phyloP scores from a whole-genome alignment of 169 alveolate genomes.

The Plasmodium yoelii region DNA sequence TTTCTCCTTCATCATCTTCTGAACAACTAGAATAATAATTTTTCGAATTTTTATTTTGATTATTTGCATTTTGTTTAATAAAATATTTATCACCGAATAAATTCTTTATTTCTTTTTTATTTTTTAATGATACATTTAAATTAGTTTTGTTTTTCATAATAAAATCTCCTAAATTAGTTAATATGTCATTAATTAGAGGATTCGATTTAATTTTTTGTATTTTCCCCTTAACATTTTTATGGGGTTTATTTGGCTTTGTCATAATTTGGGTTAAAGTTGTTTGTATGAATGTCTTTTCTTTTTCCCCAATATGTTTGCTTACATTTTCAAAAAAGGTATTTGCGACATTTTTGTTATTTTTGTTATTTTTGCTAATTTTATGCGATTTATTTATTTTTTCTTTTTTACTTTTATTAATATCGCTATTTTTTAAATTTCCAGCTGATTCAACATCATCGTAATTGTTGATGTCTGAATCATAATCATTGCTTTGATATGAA shows the following conservation, averaged over 20 bases:
- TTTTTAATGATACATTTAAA: conserved; percentile 13
- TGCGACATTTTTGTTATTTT: conserved; percentile 8
- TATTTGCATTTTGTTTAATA: conserved; percentile 28
- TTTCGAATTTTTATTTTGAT: conserved; percentile 24
- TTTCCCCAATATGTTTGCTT: conserved; percentile 22
- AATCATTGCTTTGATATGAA: no score
- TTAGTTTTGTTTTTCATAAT: conserved; percentile 27
- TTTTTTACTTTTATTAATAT: not conserved
- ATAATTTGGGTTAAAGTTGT: conserved; percentile 9
- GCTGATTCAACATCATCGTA: no score
- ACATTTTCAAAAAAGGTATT: conserved; percentile 30
- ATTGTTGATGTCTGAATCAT: no score
- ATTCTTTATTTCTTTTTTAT: conserved; percentile 55
- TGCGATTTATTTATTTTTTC: not conserved
- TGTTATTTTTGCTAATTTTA: conserved; percentile 13
- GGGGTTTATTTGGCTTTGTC: conserved; percentile 1
- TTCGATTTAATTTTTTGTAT: conserved; percentile 5
- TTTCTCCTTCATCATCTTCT: conserved; percentile 30
- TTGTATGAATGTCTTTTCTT: conserved; percentile 26
- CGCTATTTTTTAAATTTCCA: no score
- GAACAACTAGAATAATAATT: conserved; percentile 1
- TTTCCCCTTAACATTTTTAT: not conserved
- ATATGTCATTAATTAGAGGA: conserved; percentile 11
- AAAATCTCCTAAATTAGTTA: conserved; percentile 19
- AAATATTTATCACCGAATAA: conserved; percentile 56